These are phyloP conservation scores for Fabrea salina DNA, from an alignment of 169 alveolate species.

Conservation along the genomic window DNA sequence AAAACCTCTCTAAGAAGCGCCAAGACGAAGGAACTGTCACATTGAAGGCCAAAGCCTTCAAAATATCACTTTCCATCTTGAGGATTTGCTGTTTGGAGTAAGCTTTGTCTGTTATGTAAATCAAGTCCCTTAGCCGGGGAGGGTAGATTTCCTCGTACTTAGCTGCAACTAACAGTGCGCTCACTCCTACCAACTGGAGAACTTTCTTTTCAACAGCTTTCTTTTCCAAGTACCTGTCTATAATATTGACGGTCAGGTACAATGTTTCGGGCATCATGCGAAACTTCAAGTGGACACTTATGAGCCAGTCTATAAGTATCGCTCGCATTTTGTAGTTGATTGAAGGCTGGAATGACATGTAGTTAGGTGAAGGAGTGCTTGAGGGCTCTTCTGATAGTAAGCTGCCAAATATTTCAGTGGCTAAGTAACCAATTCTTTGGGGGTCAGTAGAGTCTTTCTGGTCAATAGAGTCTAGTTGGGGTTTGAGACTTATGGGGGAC, in stretches of 20 bases:
- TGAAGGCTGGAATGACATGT: constrained; percentile 44
- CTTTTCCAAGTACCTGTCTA: constrained; percentile 72
- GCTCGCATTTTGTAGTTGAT: constrained; percentile 78
- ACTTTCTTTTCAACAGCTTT: constrained; percentile 33
- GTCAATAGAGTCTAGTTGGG: no score
- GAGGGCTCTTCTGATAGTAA: constrained; percentile 33
- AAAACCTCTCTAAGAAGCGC: constrained; percentile 67
- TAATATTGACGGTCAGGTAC: constrained; percentile 72
- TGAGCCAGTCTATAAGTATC: constrained; percentile 77
- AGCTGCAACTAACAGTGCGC: constrained; percentile 78
- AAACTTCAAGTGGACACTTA: constrained; percentile 80
- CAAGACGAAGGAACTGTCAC: constrained; percentile 52
- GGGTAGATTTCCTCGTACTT: constrained; percentile 86
- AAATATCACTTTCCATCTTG: constrained; percentile 63
- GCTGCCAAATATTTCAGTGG: constrained; percentile 42
- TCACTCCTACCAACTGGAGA: constrained; percentile 75
- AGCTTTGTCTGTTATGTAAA: constrained; percentile 80
- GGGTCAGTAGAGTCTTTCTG: constrained; percentile 39
- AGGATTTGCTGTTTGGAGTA: constrained; percentile 72
- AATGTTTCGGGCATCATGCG: constrained; percentile 78
- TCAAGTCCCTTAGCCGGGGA: constrained; percentile 80
- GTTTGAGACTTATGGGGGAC: no score
- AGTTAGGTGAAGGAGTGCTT: not conserved
- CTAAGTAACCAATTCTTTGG: constrained; percentile 42
- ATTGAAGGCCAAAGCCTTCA: constrained; percentile 53